Base-by-base conservation (phyloP, 306 rosid genomes). In the Cotoneaster glaucophyllus region DNA sequence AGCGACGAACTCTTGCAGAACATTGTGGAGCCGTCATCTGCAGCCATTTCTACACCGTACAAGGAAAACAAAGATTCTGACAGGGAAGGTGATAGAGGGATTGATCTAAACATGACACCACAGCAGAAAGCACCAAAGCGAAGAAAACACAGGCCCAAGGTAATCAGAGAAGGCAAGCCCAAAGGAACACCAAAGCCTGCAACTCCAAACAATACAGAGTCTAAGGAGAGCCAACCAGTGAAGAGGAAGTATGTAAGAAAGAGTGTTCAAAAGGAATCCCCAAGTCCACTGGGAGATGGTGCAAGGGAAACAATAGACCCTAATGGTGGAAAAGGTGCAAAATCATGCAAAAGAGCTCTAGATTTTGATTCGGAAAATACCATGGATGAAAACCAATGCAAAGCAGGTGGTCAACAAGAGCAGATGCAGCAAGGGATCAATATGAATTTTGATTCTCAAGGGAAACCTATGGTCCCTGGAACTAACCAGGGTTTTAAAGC, bases 101-200 rank as follows among this genome's bases (percentile, higher is more conserved):
- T 89, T 77, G 96, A 92, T 80, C 88, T 87, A 75, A 92, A 89
- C 71, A 77, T 83, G 82, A 92, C 97, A 70, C 93, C 96, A 17
- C 82, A 70, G 77, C 91, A 84, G 88, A 95, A 90, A 85, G 71
- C 87, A 69, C 77, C 90, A 14, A 87, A 77, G 77, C 84, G 90
- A 68, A 87, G 85, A 85, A 95, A 95, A 78, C 97, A 95, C 81
- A 92, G 97, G 85, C 97, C 97, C 48, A 92, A 92, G 83, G 99
- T 95, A 67, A 82, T 92, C 63, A 79, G 31, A 50, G 97, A 90
- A 88, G 87, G 85, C 65, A 92, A 90, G 50, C 84, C 90, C 72
- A 88, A 83, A 82, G 87, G 80, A 75, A 80, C 72, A 61, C 80
- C 88, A 76, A 89, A 84, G 69, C 75, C 86, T 58, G 83, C 79